Base-by-base conservation (phyloP, 352 stramenopile species). In the Phytophthora fragariae region DNA sequence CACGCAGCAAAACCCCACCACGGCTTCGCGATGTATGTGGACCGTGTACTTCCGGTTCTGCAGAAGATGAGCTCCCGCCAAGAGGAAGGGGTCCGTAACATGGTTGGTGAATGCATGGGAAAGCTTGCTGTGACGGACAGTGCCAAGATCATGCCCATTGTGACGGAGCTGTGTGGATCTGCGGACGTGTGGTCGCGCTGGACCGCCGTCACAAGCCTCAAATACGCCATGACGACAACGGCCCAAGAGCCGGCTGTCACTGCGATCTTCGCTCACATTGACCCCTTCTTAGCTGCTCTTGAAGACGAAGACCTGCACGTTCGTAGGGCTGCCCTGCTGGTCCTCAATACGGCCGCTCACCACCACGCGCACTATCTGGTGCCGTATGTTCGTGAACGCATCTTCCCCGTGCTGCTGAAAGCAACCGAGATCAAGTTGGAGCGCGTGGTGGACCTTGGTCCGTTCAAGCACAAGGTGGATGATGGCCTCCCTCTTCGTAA, bases 401-500 rank as follows among this genome's bases (percentile, higher is more conserved):
- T 99, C 50, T 89, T 98, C 60, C 97, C 97, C 19, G 77, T 92
- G 12, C 84, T 99, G 3, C 90, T 98, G 39, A 89, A 92, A 58
- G 84, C 88, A 15, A 95, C 97, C 24, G 84, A 98, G 56, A 88
- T 99, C 19, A 98, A 99, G 75, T 77, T 99, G 62, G 93, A 99
- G 73, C 91, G 98, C 33, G 94, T 98, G 37, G 97, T 99, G 39
- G 97, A 99, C 78, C 88, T 99, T 57, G 98, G 98, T 60, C 98
- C 98, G 21, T 99, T 99, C 83, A 99, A 99, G 75, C 98, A 99
- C 77, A 99, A 97, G 66, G 97, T 99, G 33, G 91, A 97, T 60
- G 91, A 97, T 75, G 91, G 88, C 1, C 76, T 97, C 14, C 85
- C 89, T 54, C 75, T 97, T 54, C 91, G 91, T 47, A 97, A 97